Percentiles rank a stretch among this genome's conserved stretches.
phyloP scores from a whole-genome alignment of 306 rosid species.

The Malus asiatica region DNA sequence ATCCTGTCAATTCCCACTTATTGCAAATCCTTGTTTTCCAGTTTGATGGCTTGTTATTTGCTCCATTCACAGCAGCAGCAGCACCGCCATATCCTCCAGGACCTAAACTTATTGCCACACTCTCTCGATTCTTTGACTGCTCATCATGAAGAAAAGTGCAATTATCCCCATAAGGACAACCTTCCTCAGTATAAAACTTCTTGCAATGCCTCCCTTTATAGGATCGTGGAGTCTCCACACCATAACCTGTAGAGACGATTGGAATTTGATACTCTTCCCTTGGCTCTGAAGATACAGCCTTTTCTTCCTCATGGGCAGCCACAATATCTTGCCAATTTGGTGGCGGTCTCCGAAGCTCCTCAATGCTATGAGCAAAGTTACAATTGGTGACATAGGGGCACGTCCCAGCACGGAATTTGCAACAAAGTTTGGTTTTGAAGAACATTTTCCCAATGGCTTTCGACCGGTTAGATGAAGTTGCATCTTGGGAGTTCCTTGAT shows the following conservation, averaged over 20 bases:
- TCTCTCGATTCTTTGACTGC: constrained; percentile 85
- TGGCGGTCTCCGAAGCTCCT: constrained; percentile 94
- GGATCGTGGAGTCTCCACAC: constrained; percentile 60
- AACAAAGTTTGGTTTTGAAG: constrained; percentile 94
- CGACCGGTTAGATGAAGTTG: constrained; percentile 47
- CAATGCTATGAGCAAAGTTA: constrained; percentile 95
- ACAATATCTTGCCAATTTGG: constrained; percentile 98
- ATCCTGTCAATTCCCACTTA: constrained; percentile 97
- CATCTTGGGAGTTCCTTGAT: constrained; percentile 68
- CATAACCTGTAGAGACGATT: constrained; percentile 45
- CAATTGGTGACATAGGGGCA: constrained; percentile 90
- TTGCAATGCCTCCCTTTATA: constrained; percentile 94
- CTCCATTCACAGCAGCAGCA: constrained; percentile 39
- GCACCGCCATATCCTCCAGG: constrained; percentile 87
- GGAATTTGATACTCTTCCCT: constrained; percentile 98
- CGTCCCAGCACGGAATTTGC: constrained; percentile 86
- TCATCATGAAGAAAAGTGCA: constrained; percentile 97
- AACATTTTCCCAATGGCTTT: constrained; percentile 96
- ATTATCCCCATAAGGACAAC: constrained; percentile 93
- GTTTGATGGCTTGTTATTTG: constrained; percentile 78
- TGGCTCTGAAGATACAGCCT: constrained; percentile 40
- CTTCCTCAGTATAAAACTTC: constrained; percentile 95
- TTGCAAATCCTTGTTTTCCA: constrained; percentile 99
- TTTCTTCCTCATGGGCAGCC: constrained; percentile 91
- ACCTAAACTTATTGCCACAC: constrained; percentile 95